phyloP scores from a whole-genome alignment of 1,284 basidiomycete genomes.

The Lignosus rhinocerotis region DNA sequence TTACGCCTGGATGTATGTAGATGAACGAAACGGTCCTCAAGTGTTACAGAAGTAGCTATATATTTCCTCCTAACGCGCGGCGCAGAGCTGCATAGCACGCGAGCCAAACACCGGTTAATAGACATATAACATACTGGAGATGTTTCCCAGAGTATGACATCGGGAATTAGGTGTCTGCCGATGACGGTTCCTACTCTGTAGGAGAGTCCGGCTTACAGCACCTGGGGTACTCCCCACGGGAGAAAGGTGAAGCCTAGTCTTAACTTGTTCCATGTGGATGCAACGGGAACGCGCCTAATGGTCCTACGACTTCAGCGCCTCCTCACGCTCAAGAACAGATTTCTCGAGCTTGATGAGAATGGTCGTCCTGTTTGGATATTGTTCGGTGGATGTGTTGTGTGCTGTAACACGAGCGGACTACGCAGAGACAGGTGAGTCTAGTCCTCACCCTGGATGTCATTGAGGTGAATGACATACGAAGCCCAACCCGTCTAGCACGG shows the following conservation, averaged over 20 bases:
- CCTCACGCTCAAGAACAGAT: conserved; percentile 87
- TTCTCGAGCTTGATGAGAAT: conserved; percentile 94
- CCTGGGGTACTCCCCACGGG: not conserved
- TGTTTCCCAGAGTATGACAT: not conserved
- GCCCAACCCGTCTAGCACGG: conserved; percentile 92
- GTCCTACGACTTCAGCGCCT: conserved; percentile 57
- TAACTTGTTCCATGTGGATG: not conserved
- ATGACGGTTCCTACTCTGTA: not conserved
- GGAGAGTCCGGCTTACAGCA: no score
- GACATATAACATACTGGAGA: not conserved
- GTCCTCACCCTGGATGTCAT: not conserved
- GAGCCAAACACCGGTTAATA: not conserved
- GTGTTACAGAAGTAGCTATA: no score
- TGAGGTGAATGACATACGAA: conserved; percentile 66
- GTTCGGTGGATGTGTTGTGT: conserved; percentile 85
- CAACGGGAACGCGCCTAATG: not conserved
- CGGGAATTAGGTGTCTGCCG: not conserved
- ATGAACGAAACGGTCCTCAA: no score
- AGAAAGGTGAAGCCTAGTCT: not conserved
- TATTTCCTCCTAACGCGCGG: no score
- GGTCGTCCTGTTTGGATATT: conserved; percentile 83
- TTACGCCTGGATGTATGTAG: no score
- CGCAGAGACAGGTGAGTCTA: not conserved
- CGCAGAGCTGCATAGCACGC: no score
- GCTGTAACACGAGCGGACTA: conserved; percentile 97